Base-by-base conservation (phyloP, 352 stramenopile species). In the Pythium rhizo-oryzae region DNA sequence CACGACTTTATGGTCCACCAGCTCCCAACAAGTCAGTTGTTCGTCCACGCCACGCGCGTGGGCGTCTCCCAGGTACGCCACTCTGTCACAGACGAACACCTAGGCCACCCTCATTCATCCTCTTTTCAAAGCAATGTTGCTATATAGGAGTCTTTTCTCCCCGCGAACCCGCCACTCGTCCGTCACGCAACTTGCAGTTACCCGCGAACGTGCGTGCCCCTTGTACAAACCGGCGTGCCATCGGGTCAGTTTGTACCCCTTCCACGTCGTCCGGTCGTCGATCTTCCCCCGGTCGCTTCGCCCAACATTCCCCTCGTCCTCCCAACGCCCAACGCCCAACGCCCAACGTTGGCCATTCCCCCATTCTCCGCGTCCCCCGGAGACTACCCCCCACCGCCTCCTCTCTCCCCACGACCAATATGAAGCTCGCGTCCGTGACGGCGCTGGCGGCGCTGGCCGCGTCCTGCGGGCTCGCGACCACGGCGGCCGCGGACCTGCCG, bases 351-450 rank as follows among this genome's bases (percentile, higher is more conserved):
- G n/a, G n/a, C 21, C 41, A 47, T 47, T 47, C 15, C 41, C 41
- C 41, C 41, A 47, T 47, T 47, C 41, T 47, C 41, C 37, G 9
- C 41, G 3, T 47, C 41, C 39, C 39, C 41, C 11, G 41, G 41
- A 47, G 41, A 47, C 41, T 47, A 47, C 41, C 41, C 41, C 41
- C 41, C 11, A 47, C 41, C 37, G 7, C 1, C 41, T n/a, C 1
- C 41, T 7, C 18, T 33, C 6, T 33, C 28, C 28, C 18, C 13
- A 12, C 7, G 35, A 41, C 35, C 4, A 41, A 8, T 41, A 78
- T 77, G 70, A 67, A 72, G 59, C 65, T 55, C 51, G 59, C 44
- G 59, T 35, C 30, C 21, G 44, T 46, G 28, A n/a, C 43, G 37
- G 18, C 52, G 25, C 52, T 41, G 35, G 59, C 57, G n/a, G 64